Evolutionary conservation across 2,329 filamentous ascomycete species (phyloP), one percentile per base, ranked within the genome.

Genomic region (Nigrospora oryzae): DNA sequence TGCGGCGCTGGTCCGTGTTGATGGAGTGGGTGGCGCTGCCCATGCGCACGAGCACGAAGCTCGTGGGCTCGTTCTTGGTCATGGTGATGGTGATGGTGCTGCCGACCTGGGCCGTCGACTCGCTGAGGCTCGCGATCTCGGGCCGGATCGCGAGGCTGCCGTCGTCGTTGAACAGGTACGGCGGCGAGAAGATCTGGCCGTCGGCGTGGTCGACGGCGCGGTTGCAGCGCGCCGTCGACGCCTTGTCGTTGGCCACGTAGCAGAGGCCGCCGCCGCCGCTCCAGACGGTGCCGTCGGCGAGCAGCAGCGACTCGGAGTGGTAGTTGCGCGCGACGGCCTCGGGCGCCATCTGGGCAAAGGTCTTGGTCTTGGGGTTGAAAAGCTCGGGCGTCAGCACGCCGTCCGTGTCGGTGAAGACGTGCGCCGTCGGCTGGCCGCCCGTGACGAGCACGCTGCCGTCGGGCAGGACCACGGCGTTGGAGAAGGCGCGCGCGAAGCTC

Each of bases 1-100:
- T 63, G 10, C 76, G 68, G 17, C 77, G 59, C 61, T 80, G 75
- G 55, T 81, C 77, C 0, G 70, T 80, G 51, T 81, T 75, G 40
- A 79, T 67, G 2, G 73, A 69, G 54, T 80, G 76, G 0, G 77
- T 81, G 4, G 63, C 62, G 4, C 64, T 68, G 1, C 74, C 69
- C 38, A 69, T 65, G 6, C 77, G 64, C 28, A 81, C 56, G 13
- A 80, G 54, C 0, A 68, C 63, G 35, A 68, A 67, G 3, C 55
- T 56, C 32, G 61, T 13, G 1, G 56, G 47, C 3, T 55, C 48
- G 7, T 43, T 38, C 11, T 54, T 48, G 1, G 59, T 60, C 3
- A 23, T 19, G 41, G 35, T 44, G 40, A 46, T 46, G n/a, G 42
- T 49, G 2, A 65, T 62, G 1, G 48, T 57, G 3, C 45, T 58